Evolutionary conservation across 192 early-diverging fungal genomes (phyloP).

Genomic region (Entophlyctis luteolus): DNA sequence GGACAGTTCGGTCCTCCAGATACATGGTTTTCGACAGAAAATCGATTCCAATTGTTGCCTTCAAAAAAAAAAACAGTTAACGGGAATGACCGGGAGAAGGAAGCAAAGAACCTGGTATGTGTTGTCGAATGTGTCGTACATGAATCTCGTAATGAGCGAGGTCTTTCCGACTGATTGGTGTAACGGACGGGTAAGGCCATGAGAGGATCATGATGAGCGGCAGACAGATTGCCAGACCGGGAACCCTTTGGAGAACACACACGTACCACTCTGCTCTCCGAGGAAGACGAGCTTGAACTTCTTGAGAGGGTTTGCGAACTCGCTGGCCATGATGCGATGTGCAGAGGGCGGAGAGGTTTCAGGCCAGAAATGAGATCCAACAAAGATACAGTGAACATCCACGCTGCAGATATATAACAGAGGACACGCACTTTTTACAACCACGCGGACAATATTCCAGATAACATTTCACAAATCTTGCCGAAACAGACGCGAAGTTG

Average conservation of each 20-base stretch:
- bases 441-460: no score
- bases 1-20: slow-evolving; percentile 93
- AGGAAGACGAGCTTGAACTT: slow-evolving; percentile 99
- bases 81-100: background rate
- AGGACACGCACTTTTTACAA: no score
- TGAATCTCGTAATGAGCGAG: slow-evolving; percentile 97
- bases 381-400: no score
- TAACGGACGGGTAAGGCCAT: background rate
- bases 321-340: slow-evolving; percentile 26
- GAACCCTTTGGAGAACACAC: background rate
- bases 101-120: slow-evolving; percentile 68
- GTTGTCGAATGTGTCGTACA: slow-evolving; percentile 99
- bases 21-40: slow-evolving; percentile 99
- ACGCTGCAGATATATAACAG: no score
- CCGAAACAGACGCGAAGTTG: no score
- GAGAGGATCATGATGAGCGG: background rate
- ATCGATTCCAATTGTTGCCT: slow-evolving; percentile 99
- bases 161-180: slow-evolving; percentile 79
- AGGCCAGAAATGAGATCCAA: no score
- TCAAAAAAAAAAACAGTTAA: background rate
- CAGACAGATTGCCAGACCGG: background rate
- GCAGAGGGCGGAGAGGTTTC: no score
- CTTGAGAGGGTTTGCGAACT: slow-evolving; percentile 38
- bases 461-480: no score
- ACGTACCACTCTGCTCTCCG: slow-evolving; percentile 93